Conservation (phyloP, 164 flowering plant genomes). For the Aristolochia fimbriata region DNA sequence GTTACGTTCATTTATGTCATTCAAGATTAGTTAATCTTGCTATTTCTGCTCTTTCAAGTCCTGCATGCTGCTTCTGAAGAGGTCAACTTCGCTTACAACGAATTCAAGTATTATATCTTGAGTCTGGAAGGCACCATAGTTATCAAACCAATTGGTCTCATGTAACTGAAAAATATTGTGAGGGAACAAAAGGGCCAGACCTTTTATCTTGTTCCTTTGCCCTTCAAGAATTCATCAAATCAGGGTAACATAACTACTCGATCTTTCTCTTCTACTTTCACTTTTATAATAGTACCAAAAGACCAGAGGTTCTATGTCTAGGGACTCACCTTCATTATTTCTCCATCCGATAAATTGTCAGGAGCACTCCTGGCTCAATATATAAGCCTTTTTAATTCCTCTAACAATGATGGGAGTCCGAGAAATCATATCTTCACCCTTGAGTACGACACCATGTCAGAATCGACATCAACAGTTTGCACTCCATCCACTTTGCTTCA, state of each 20-base stretch:
- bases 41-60: too few species aligned
- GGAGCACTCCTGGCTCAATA: slow-evolving; percentile 20
- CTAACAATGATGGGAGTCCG: not conserved
- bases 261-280: slow-evolving; percentile 56
- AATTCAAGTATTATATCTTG: too few species aligned
- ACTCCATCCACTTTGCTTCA: not conserved
- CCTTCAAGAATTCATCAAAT: slow-evolving; percentile 20
- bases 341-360: slow-evolving; percentile 17
- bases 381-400: slow-evolving; percentile 6
- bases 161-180: too few species aligned
- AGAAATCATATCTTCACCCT: slow-evolving; percentile 5
- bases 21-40: too few species aligned
- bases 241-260: slow-evolving; percentile 1
- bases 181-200: slow-evolving; percentile 25
- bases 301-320: slow-evolving; percentile 38
- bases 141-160: too few species aligned
- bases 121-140: too few species aligned
- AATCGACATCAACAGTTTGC: slow-evolving; percentile 4
- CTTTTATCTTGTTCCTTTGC: slow-evolving; percentile 29
- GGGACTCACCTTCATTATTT: slow-evolving; percentile 45
- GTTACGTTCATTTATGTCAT: too few species aligned
- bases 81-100: too few species aligned
- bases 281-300: slow-evolving; percentile 35
- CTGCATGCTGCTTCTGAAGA: too few species aligned
- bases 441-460: slow-evolving; percentile 14